Conservation (phyloP, 2,329 filamentous ascomycete species). For the Pseudogymnoascus pannorum region DNA sequence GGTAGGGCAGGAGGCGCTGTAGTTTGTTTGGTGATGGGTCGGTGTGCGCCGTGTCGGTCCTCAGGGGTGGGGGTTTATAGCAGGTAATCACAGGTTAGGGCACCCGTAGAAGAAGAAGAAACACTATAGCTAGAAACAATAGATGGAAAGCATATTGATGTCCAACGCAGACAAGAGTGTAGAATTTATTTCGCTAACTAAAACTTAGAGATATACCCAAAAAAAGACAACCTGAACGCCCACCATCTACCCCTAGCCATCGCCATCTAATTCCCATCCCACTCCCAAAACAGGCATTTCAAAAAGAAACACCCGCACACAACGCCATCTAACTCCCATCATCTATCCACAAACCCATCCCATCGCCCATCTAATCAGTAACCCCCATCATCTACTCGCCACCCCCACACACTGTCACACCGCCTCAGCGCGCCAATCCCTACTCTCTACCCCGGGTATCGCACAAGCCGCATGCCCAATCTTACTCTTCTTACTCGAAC, state of each 20-base stretch:
- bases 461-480: slow-evolving; percentile 12
- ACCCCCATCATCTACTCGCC: not conserved
- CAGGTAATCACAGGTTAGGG: too few species aligned
- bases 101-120: not conserved
- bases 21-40: too few species aligned
- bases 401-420: slow-evolving; percentile 18
- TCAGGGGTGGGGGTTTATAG: too few species aligned
- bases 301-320: not conserved
- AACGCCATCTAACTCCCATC: slow-evolving; percentile 1
- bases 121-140: not conserved
- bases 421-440: slow-evolving; percentile 24
- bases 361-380: not conserved
- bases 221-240: slow-evolving; percentile 10
- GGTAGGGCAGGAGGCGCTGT: too few species aligned
- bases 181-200: not conserved
- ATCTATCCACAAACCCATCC: slow-evolving; percentile 10
- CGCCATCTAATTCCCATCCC: slow-evolving; percentile 5
- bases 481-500: not conserved
- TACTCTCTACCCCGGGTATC: slow-evolving; percentile 20
- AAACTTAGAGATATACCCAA: not conserved
- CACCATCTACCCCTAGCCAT: slow-evolving; percentile 8
- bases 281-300: not conserved
- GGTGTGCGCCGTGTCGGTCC: too few species aligned
- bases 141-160: not conserved
- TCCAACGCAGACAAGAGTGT: not conserved